Evolutionary conservation across 306 rosid genomes (phyloP).

Genomic region (Prunus campanulata): DNA sequence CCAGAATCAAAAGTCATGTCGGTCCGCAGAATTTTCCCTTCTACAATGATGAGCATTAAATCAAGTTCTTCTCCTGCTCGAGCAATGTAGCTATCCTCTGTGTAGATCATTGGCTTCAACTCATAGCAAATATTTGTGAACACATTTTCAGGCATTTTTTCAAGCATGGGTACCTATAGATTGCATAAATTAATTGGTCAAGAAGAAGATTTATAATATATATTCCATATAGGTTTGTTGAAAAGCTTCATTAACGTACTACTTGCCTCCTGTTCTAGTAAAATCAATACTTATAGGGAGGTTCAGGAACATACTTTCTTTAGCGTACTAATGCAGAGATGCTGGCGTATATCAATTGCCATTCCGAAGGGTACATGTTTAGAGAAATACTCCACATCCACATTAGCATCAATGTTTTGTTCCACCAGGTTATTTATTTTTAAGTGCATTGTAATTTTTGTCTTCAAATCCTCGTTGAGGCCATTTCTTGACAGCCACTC

Average conservation of each 20-base stretch:
- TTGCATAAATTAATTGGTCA: too few species aligned
- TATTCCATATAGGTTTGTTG: too few species aligned
- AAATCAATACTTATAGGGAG: too few species aligned
- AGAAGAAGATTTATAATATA: too few species aligned
- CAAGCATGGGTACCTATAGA: not conserved
- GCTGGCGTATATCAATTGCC: too few species aligned
- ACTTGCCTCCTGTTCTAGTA: too few species aligned
- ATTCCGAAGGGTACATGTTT: not conserved
- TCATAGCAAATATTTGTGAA: not conserved
- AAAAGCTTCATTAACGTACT: too few species aligned
- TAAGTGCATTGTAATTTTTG: not conserved
- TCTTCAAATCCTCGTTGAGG: slow-evolving; percentile 2
- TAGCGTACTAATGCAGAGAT: too few species aligned
- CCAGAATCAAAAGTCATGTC: too few species aligned
- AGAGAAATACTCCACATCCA: not conserved
- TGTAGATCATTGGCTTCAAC: not conserved
- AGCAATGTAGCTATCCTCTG: not conserved
- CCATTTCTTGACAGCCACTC: slow-evolving; percentile 15
- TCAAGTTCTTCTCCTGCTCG: not conserved
- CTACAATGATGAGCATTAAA: too few species aligned
- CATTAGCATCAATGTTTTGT: slow-evolving; percentile 2
- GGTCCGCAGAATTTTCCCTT: too few species aligned
- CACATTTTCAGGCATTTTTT: not conserved
- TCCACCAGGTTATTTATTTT: not conserved
- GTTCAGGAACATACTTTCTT: too few species aligned